These are phyloP conservation scores for Lithospermum erythrorhizon DNA, from an alignment of 257 asterid genomes.

Conservation along the genomic window DNA sequence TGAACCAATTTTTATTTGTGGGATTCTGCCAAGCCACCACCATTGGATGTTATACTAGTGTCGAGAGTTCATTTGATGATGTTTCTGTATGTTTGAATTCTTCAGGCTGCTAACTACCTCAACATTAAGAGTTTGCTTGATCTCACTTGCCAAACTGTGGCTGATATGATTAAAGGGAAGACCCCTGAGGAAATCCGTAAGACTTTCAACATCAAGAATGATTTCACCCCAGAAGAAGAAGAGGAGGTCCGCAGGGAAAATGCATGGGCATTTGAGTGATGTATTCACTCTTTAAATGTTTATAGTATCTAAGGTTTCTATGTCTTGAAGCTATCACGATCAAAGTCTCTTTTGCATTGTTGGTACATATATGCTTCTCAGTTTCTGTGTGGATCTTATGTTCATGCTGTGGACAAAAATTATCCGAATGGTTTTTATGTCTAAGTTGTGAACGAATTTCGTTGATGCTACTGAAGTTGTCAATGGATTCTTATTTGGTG, in stretches of 20 bases:
- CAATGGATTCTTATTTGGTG: no score
- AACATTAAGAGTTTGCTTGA: slow-evolving; percentile 57
- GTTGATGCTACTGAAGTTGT: no score
- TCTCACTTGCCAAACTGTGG: slow-evolving; percentile 53
- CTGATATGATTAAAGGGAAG: slow-evolving; percentile 61
- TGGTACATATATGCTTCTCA: slow-evolving; percentile 9
- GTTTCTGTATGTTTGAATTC: background rate
- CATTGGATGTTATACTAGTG: background rate
- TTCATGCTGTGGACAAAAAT: background rate
- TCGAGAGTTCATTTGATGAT: background rate
- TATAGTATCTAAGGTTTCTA: background rate
- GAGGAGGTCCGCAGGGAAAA: slow-evolving; percentile 63
- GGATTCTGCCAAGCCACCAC: background rate
- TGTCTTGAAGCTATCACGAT: background rate
- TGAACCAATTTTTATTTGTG: background rate
- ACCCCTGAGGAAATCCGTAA: slow-evolving; percentile 62
- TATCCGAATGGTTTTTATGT: background rate
- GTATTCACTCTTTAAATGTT: background rate
- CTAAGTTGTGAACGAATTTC: no score
- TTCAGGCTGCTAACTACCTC: slow-evolving; percentile 67
- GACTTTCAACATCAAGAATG: slow-evolving; percentile 56
- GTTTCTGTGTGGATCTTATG: background rate
- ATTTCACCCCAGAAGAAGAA: slow-evolving; percentile 56
- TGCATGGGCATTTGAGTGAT: slow-evolving; percentile 64
- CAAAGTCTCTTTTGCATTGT: background rate